A percentile compares a stretch with the other conserved stretches of the same genome.
Conservation (phyloP, 345 rosid genomes). For the Salix viminalis region DNA sequence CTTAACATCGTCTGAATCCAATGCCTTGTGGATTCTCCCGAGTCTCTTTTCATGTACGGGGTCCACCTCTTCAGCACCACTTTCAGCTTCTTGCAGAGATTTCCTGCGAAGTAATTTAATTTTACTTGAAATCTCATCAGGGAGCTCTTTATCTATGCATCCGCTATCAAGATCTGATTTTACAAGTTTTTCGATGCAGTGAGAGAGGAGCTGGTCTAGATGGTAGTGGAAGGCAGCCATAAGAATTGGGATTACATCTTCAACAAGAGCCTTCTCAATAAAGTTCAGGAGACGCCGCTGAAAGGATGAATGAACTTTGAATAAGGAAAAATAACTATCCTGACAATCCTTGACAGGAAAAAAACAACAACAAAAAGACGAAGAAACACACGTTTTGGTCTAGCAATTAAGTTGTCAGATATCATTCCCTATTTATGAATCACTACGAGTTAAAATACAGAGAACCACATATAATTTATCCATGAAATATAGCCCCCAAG, state of each 20-base stretch:
- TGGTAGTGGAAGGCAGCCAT: conserved; percentile 22
- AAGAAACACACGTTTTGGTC: not conserved
- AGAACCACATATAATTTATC: not conserved
- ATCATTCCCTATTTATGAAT: not conserved
- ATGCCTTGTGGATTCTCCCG: not conserved
- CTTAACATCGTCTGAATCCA: not conserved
- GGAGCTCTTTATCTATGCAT: not conserved
- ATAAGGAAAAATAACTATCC: not conserved
- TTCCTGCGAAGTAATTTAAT: not conserved
- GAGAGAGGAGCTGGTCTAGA: not conserved
- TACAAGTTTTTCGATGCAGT: not conserved
- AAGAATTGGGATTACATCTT: conserved; percentile 42
- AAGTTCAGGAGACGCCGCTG: conserved; percentile 41
- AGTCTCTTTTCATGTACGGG: not conserved
- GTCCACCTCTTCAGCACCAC: not conserved
- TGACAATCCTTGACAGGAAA: not conserved
- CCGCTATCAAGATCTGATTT: not conserved
- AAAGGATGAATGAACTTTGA: conserved; percentile 1
- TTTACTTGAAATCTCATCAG: not conserved
- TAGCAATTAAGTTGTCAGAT: not conserved
- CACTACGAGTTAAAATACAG: not conserved
- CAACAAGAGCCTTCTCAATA: conserved; percentile 33
- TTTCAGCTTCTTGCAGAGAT: not conserved
- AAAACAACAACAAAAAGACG: not conserved
- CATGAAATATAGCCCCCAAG: not conserved